Evolutionary conservation across 306 rosid species (phyloP).

Genomic region (Casuarina cunninghamiana): DNA sequence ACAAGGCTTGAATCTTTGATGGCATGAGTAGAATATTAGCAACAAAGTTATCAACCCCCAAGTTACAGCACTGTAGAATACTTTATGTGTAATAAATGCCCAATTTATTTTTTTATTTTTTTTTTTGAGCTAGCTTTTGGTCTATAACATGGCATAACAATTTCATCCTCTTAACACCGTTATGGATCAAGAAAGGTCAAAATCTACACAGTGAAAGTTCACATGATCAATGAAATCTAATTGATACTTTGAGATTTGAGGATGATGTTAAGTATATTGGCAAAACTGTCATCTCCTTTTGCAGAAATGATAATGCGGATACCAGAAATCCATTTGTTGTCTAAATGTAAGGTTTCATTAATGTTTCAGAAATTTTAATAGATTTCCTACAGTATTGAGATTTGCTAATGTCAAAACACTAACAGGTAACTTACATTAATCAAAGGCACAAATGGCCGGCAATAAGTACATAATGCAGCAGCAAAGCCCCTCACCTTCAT

Average conservation of each 20-base stretch:
- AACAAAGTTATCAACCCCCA: constrained; percentile 84
- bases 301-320: neutral
- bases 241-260: neutral
- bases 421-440: neutral
- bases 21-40: constrained; percentile 90
- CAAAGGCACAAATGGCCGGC: neutral
- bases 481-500: neutral
- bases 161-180: too few species aligned
- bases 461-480: neutral
- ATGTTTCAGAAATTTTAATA: neutral
- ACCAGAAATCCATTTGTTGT: neutral
- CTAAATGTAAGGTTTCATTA: neutral
- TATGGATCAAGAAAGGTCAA: neutral
- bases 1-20: constrained; percentile 90
- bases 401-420: neutral
- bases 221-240: neutral
- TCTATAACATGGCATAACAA: too few species aligned
- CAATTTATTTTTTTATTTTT: too few species aligned
- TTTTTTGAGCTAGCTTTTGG: too few species aligned
- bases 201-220: neutral
- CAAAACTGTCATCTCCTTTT: neutral
- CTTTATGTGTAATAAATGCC: too few species aligned
- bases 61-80: too few species aligned
- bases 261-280: neutral
- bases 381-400: too few species aligned